Conservation (phyloP, 2,329 filamentous ascomycete genomes). For the Teratosphaeria destructans region DNA sequence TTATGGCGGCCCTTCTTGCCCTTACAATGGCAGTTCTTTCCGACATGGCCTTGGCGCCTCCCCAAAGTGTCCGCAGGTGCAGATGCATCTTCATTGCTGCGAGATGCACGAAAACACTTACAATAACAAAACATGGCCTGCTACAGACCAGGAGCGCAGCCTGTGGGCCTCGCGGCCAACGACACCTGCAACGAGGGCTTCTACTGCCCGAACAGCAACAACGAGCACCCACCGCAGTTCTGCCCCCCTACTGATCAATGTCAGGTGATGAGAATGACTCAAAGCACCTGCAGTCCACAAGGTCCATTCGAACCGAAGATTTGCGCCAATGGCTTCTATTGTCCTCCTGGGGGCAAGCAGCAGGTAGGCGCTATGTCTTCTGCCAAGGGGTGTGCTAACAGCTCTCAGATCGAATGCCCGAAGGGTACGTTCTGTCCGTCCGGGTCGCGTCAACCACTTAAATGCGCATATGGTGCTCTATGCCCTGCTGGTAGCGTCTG, state of each 20-base stretch:
- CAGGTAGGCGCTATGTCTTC: slow-evolving; percentile 15
- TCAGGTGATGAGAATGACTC: slow-evolving; percentile 11
- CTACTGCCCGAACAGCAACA: slow-evolving; percentile 17
- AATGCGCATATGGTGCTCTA: slow-evolving; percentile 36
- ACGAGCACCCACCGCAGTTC: slow-evolving; percentile 21
- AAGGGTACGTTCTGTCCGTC: slow-evolving; percentile 42
- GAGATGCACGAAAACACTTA: neutral
- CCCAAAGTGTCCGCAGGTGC: neutral
- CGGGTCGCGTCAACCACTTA: slow-evolving; percentile 38
- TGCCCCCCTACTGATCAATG: slow-evolving; percentile 21
- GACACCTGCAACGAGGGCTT: slow-evolving; percentile 21
- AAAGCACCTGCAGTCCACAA: slow-evolving; percentile 23
- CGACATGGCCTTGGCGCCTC: neutral
- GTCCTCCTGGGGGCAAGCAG: slow-evolving; percentile 37
- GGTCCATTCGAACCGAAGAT: slow-evolving; percentile 40
- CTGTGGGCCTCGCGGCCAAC: slow-evolving; percentile 19
- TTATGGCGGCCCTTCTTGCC: neutral
- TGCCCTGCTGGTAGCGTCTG: slow-evolving; percentile 37
- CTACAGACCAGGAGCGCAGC: slow-evolving; percentile 16
- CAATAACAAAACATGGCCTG: slow-evolving; percentile 14
- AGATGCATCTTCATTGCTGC: neutral
- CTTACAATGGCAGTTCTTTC: neutral
- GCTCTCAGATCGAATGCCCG: slow-evolving; percentile 28
- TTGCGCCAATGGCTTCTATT: slow-evolving; percentile 42
- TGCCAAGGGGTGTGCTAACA: neutral